Evolutionary conservation across 805 yeast genomes (phyloP).

Genomic region (Dipodascus albidus): DNA sequence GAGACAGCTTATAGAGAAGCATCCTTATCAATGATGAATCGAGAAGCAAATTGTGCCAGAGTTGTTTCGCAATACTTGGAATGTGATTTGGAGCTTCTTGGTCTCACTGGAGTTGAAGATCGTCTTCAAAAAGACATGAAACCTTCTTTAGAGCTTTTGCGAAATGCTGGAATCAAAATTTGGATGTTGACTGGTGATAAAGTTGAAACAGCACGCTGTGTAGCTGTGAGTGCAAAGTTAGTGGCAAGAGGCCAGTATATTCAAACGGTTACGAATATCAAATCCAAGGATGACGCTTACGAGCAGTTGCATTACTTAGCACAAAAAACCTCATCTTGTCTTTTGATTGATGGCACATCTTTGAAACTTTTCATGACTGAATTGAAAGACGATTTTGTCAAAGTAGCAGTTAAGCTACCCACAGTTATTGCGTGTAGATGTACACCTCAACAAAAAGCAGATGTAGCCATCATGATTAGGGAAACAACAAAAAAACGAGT

Average conservation of each 20-base stretch:
- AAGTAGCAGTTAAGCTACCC: constrained; percentile 66
- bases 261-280: constrained; percentile 65
- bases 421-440: constrained; percentile 98
- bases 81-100: constrained; percentile 71
- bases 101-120: constrained; percentile 96
- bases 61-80: constrained; percentile 65
- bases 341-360: constrained; percentile 91
- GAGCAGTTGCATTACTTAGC: constrained; percentile 63
- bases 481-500: constrained; percentile 77
- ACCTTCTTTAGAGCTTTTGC: constrained; percentile 76
- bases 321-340: constrained; percentile 53
- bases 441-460: constrained; percentile 97
- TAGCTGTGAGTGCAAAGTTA: constrained; percentile 88
- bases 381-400: constrained; percentile 63
- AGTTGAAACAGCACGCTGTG: constrained; percentile 97
- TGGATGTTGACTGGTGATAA: constrained; percentile 99
- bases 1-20: constrained; percentile 58
- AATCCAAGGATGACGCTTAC: constrained; percentile 52
- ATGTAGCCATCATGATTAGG: constrained; percentile 73
- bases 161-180: constrained; percentile 94
- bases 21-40: constrained; percentile 61
- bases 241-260: constrained; percentile 91
- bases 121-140: constrained; percentile 86
- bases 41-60: constrained; percentile 64
- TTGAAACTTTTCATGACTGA: constrained; percentile 54